Conservation (phyloP, 495 filamentous ascomycete species). For the Xylaria acuta region DNA sequence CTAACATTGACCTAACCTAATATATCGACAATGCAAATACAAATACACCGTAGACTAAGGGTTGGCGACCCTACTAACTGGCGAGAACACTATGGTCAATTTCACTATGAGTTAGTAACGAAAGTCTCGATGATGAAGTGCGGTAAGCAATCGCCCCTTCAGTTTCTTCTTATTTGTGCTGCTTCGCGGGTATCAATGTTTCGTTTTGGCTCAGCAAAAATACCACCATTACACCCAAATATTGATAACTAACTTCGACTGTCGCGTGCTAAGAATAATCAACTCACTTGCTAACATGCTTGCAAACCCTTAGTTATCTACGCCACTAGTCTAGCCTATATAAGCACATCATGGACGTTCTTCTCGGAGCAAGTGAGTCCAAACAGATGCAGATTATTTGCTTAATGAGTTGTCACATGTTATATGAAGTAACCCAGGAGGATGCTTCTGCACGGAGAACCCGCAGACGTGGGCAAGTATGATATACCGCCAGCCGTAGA, state of each 20-base stretch:
- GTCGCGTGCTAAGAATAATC: not conserved
- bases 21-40: not conserved
- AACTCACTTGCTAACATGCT: not conserved
- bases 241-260: not conserved
- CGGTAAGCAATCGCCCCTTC: not conserved
- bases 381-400: not conserved
- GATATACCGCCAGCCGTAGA: not conserved
- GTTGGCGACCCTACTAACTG: not conserved
- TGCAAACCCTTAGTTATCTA: not conserved
- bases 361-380: not conserved
- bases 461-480: not conserved
- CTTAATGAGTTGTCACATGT: not conserved
- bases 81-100: not conserved
- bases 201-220: not conserved
- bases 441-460: not conserved
- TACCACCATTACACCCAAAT: not conserved
- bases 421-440: not conserved
- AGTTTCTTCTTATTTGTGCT: not conserved
- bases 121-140: not conserved
- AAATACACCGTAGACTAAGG: not conserved
- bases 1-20: not conserved
- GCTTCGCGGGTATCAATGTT: not conserved
- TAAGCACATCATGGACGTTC: not conserved
- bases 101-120: not conserved
- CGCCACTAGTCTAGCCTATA: not conserved